A percentile compares a stretch with the other conserved stretches of the same genome.
phyloP scores from a whole-genome alignment of 805 yeast species.

The Vanderwaltozyma verrucispora region DNA sequence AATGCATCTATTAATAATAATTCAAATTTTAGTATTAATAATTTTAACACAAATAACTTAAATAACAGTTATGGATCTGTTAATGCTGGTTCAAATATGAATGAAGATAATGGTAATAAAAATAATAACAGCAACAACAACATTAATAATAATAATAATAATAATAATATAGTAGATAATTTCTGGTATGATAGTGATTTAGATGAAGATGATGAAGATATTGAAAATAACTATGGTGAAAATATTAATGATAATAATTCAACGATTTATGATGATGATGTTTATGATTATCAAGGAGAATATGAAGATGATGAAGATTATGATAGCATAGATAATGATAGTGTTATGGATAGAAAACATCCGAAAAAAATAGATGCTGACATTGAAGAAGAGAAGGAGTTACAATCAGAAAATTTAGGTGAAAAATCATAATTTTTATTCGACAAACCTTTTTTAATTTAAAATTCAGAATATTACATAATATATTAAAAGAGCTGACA shows the following conservation, averaged over 20 bases:
- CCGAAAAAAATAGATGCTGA: constrained; percentile 26
- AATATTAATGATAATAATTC: constrained; percentile 28
- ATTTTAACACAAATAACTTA: not conserved
- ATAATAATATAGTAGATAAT: constrained; percentile 52
- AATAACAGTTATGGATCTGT: no score
- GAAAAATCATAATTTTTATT: not conserved
- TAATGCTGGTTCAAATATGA: no score
- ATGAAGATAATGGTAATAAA: not conserved
- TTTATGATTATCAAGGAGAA: constrained; percentile 30
- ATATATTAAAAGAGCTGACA: constrained; percentile 10
- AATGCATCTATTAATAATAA: not conserved
- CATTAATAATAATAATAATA: not conserved
- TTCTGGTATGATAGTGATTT: constrained; percentile 72
- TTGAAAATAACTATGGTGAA: constrained; percentile 37
- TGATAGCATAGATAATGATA: constrained; percentile 27
- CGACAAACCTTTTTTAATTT: not conserved
- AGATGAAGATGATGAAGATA: constrained; percentile 58
- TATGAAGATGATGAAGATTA: constrained; percentile 31
- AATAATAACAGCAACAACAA: not conserved
- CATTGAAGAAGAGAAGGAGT: constrained; percentile 22
- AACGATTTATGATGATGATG: constrained; percentile 34
- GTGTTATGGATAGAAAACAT: constrained; percentile 28
- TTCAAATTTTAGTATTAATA: not conserved
- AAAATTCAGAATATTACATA: not conserved
- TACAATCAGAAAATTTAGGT: constrained; percentile 1